Percentiles rank a stretch among this genome's conserved stretches.
phyloP scores from a whole-genome alignment of 371 early-diverging fungal species.

The Thermomucor indicae-seudaticae region DNA sequence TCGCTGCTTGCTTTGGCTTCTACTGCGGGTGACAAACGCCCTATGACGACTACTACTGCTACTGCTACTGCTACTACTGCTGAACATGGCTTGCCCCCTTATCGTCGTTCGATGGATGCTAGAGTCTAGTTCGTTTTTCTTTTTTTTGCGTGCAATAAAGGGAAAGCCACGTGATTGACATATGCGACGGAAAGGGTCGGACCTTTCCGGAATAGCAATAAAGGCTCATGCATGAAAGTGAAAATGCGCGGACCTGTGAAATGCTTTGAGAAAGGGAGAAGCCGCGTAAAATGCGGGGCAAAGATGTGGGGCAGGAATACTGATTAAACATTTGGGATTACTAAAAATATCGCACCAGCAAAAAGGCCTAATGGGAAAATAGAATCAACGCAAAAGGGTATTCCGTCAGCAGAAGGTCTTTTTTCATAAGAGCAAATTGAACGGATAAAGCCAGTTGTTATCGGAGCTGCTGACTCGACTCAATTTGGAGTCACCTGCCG shows the following conservation, averaged over 20 bases:
- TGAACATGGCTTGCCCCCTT: not conserved
- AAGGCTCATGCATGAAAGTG: too few relatives aligned
- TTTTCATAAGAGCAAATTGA: not conserved
- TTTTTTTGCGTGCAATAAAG: not conserved
- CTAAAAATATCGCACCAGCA: too few relatives aligned
- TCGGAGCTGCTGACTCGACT: not conserved
- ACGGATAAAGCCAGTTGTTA: not conserved
- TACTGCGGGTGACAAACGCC: not conserved
- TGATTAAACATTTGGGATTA: too few relatives aligned
- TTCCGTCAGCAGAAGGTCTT: not conserved
- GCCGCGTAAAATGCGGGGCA: too few relatives aligned
- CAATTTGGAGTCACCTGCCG: not conserved
- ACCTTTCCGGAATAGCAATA: too few relatives aligned
- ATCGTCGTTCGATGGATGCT: slow-evolving; percentile 6
- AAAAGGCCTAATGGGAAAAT: too few relatives aligned
- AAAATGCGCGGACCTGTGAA: too few relatives aligned
- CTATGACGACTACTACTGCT: too few relatives aligned
- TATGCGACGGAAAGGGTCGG: not conserved
- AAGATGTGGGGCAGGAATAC: too few relatives aligned
- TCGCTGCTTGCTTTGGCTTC: slow-evolving; percentile 33
- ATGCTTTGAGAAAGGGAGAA: too few relatives aligned
- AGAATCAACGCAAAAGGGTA: not conserved
- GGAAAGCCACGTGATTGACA: not conserved
- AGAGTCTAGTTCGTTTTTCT: not conserved
- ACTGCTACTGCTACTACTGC: not conserved